phyloP scores from a whole-genome alignment of 1,284 basidiomycete genomes.

The Cryptococcus sp. region DNA sequence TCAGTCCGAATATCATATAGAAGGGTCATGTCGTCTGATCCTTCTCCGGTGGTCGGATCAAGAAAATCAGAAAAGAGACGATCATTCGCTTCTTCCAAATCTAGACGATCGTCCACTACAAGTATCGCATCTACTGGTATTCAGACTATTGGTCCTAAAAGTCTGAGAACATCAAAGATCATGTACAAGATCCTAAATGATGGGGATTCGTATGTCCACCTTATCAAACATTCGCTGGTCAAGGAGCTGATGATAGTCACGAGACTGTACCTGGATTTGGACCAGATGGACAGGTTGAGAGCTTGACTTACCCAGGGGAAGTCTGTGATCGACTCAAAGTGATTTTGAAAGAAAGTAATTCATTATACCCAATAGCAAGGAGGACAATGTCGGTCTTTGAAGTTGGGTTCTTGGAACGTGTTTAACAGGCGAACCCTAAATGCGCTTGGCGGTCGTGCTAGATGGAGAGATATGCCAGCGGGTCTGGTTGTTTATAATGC shows the following conservation, averaged over 20 bases:
- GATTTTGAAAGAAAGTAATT: slow-evolving; percentile 25
- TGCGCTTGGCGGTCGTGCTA: background rate
- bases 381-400: slow-evolving; percentile 32
- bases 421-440: background rate
- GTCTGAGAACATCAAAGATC: slow-evolving; percentile 31
- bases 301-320: slow-evolving; percentile 28
- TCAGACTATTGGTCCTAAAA: background rate
- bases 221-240: too few relatives aligned
- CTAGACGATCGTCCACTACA: slow-evolving; percentile 3
- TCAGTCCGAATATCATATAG: slow-evolving; percentile 68
- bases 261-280: slow-evolving; percentile 22
- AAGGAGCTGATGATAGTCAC: slow-evolving; percentile 1
- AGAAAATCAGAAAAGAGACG: background rate
- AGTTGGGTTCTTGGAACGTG: slow-evolving; percentile 39
- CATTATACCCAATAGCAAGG: slow-evolving; percentile 23
- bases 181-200: slow-evolving; percentile 32
- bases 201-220: slow-evolving; percentile 5
- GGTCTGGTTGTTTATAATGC: too few relatives aligned
- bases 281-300: slow-evolving; percentile 26
- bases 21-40: background rate
- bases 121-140: background rate
- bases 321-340: slow-evolving; percentile 27
- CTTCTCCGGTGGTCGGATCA: background rate
- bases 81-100: slow-evolving; percentile 1
- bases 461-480: background rate